phyloP scores from a whole-genome alignment of 2,329 filamentous ascomycete genomes.

The Coniochaeta prunicola region DNA sequence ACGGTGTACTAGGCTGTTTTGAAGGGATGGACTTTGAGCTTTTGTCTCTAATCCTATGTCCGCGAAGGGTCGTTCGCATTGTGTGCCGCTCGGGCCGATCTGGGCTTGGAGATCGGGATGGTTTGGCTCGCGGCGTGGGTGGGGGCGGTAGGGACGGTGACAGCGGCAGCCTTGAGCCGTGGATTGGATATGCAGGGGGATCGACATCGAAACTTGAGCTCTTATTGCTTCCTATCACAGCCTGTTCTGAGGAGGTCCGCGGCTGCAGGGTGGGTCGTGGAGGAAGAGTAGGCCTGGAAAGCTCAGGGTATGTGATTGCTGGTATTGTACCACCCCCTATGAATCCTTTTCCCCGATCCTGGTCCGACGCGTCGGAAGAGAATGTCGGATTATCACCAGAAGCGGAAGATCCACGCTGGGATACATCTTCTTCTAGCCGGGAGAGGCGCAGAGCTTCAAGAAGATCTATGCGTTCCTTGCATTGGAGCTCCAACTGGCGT shows the following conservation, averaged over 20 bases:
- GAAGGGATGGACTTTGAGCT: constrained; percentile 23
- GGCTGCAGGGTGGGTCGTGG: constrained; percentile 46
- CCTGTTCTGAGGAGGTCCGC: constrained; percentile 44
- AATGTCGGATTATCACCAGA: constrained; percentile 2
- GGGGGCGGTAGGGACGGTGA: constrained; percentile 20
- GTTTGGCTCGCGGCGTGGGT: constrained; percentile 25
- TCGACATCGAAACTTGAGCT: background rate
- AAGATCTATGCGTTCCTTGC: constrained; percentile 86
- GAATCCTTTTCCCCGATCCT: constrained; percentile 41
- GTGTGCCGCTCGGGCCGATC: constrained; percentile 41
- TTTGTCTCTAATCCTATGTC: constrained; percentile 35
- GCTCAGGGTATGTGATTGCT: constrained; percentile 68
- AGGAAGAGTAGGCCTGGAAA: constrained; percentile 55
- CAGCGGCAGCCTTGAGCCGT: constrained; percentile 14
- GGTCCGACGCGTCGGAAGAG: constrained; percentile 8
- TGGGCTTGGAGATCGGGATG: constrained; percentile 45
- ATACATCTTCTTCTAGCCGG: constrained; percentile 36
- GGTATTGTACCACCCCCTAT: constrained; percentile 79
- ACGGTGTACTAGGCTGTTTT: constrained; percentile 32
- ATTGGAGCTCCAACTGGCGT: constrained; percentile 78
- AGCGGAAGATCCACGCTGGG: constrained; percentile 18
- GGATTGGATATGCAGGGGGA: constrained; percentile 15
- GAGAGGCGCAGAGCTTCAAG: constrained; percentile 71
- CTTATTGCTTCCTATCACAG: constrained; percentile 25
- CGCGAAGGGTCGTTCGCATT: constrained; percentile 54